Evolutionary conservation across 2,329 filamentous ascomycete genomes (phyloP).

Genomic region (Penicillium sp.): DNA sequence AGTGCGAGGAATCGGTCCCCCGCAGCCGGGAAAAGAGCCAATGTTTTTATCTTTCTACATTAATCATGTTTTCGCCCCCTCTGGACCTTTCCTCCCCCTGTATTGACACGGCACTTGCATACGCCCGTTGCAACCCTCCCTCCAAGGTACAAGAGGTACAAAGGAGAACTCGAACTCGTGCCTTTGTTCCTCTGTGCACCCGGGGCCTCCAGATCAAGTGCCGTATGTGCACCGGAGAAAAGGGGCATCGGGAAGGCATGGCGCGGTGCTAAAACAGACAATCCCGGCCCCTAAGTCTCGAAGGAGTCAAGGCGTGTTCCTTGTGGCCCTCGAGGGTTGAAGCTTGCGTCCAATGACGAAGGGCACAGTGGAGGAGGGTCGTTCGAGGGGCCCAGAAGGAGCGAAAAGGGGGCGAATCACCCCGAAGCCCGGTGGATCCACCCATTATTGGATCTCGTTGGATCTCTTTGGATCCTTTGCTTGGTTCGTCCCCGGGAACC

Average conservation of each 20-base stretch:
- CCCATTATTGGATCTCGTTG: not conserved
- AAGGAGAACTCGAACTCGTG: not conserved
- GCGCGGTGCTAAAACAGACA: slow-evolving; percentile 11
- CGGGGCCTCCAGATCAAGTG: not conserved
- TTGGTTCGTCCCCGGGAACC: not conserved
- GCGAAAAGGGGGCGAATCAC: slow-evolving; percentile 6
- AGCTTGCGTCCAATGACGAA: slow-evolving; percentile 4
- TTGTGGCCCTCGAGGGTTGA: slow-evolving; percentile 7
- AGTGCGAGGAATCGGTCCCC: slow-evolving; percentile 1
- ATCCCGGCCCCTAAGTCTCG: slow-evolving; percentile 15
- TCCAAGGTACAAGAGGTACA: not conserved
- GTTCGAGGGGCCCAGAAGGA: slow-evolving; percentile 1
- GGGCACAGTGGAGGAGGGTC: not conserved
- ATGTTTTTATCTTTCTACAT: slow-evolving; percentile 3
- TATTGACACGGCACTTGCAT: slow-evolving; percentile 1
- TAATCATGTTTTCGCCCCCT: not conserved
- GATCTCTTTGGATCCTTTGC: not conserved
- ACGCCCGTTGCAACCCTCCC: not conserved
- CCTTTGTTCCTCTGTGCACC: not conserved
- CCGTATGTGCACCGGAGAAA: slow-evolving; percentile 1
- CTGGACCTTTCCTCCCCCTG: not conserved
- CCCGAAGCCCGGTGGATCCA: not conserved
- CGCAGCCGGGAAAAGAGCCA: slow-evolving; percentile 1
- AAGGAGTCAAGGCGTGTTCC: slow-evolving; percentile 13
- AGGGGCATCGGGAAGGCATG: slow-evolving; percentile 5